phyloP scores from a whole-genome alignment of 2,329 filamentous ascomycete species.

The Pseudophaeomoniella oleicola region DNA sequence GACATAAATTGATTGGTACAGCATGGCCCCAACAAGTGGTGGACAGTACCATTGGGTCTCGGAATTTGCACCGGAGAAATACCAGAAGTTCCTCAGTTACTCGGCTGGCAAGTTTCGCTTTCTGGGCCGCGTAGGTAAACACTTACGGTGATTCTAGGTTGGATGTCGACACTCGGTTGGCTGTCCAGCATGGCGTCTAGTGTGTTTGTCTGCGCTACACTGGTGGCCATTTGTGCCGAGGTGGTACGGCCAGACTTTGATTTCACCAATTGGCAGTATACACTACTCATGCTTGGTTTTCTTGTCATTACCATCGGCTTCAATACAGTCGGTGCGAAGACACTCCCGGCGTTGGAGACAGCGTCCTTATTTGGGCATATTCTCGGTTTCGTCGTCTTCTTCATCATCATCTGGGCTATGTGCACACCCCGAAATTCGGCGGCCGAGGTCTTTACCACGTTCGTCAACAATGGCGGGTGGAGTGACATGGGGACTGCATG shows the following conservation, averaged over 20 bases:
- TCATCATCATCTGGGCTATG: conserved; percentile 12
- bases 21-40: conserved; percentile 21
- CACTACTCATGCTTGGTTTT: conserved; percentile 14
- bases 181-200: conserved; percentile 17
- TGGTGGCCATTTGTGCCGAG: conserved; percentile 22
- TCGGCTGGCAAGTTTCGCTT: conserved; percentile 13
- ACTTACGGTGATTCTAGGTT: too few relatives aligned
- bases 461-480: conserved; percentile 15
- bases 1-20: neutral
- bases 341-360: conserved; percentile 12
- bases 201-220: conserved; percentile 19
- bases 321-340: conserved; percentile 11
- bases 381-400: conserved; percentile 9
- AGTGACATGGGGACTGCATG: conserved; percentile 9
- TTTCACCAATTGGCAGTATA: conserved; percentile 15
- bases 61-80: conserved; percentile 26
- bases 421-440: conserved; percentile 9
- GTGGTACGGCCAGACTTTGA: conserved; percentile 12
- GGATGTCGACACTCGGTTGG: conserved; percentile 23
- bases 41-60: conserved; percentile 37
- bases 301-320: conserved; percentile 11
- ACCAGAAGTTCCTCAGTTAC: conserved; percentile 30
- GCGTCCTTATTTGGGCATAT: conserved; percentile 11
- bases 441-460: conserved; percentile 13
- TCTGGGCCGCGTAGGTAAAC: neutral